Evolutionary conservation across 2,329 filamentous ascomycete genomes (phyloP).

Genomic region (Xylaria sp.): DNA sequence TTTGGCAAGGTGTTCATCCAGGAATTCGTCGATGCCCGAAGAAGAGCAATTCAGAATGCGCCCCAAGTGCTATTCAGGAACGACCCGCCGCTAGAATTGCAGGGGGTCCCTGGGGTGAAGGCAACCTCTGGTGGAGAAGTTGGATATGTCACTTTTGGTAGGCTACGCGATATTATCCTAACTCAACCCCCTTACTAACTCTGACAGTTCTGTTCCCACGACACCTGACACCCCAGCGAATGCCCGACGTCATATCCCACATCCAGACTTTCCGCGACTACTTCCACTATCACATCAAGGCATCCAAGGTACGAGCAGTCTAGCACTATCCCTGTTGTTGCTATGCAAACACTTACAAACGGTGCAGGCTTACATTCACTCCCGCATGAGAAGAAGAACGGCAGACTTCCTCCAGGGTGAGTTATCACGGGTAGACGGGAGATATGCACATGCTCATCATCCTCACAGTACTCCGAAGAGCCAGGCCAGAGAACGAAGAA

Average conservation of each 20-base stretch:
- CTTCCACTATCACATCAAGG: slow-evolving; percentile 99
- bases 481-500: slow-evolving; percentile 92
- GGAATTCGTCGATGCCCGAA: slow-evolving; percentile 95
- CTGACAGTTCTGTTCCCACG: slow-evolving; percentile 85
- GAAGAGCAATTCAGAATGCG: slow-evolving; percentile 95
- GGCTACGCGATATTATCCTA: slow-evolving; percentile 28
- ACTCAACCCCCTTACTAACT: slow-evolving; percentile 14
- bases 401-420: slow-evolving; percentile 97
- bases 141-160: slow-evolving; percentile 98
- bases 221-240: slow-evolving; percentile 86
- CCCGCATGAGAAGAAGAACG: slow-evolving; percentile 94
- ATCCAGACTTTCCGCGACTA: slow-evolving; percentile 99
- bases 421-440: slow-evolving; percentile 37
- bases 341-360: slow-evolving; percentile 12
- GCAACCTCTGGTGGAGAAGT: slow-evolving; percentile 79
- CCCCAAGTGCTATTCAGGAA: slow-evolving; percentile 96
- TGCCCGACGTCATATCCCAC: slow-evolving; percentile 95
- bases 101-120: slow-evolving; percentile 81
- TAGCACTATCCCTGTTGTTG: background rate
- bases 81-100: slow-evolving; percentile 88
- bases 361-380: slow-evolving; percentile 87
- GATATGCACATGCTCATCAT: slow-evolving; percentile 15
- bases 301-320: slow-evolving; percentile 70
- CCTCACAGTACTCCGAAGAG: slow-evolving; percentile 81
- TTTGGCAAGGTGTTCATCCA: slow-evolving; percentile 98